A percentile compares a stretch with the other conserved stretches of the same genome.
phyloP scores from a whole-genome alignment of 2,329 filamentous ascomycete genomes.

The Massarina eburnea region DNA sequence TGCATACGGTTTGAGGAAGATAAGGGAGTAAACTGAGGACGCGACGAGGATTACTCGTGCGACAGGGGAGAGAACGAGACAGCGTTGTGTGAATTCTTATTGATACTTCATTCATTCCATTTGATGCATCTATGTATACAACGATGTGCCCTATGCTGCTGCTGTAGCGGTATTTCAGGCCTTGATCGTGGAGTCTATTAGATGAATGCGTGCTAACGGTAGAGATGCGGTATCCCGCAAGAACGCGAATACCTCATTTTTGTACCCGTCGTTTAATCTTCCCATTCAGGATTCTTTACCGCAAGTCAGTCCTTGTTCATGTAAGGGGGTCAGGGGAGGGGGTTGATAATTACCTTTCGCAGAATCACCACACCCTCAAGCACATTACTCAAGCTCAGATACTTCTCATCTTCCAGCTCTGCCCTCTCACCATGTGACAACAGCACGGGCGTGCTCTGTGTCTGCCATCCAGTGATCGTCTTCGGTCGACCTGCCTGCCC shows the following conservation, averaged over 20 bases:
- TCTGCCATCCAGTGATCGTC: conserved; percentile 99
- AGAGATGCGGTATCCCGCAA: not conserved
- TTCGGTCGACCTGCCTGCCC: conserved; percentile 96
- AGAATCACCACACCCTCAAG: conserved; percentile 95
- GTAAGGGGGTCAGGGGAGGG: not conserved
- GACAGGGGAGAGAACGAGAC: no score
- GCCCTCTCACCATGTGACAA: conserved; percentile 93
- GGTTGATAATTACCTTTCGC: conserved; percentile 73
- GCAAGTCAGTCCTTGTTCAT: conserved; percentile 13
- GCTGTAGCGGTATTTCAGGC: conserved; percentile 5
- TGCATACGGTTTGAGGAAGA: no score
- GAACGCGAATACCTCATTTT: not conserved
- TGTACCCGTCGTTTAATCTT: conserved; percentile 34
- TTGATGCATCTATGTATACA: conserved; percentile 34
- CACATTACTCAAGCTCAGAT: conserved; percentile 86
- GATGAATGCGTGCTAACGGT: conserved; percentile 13
- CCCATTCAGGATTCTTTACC: conserved; percentile 50
- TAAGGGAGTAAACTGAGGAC: no score
- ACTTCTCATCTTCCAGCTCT: conserved; percentile 96
- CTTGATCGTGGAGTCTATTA: conserved; percentile 30
- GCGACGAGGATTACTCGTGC: no score
- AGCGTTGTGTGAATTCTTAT: not conserved
- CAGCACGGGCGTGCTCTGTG: conserved; percentile 96
- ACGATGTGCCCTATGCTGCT: conserved; percentile 16
- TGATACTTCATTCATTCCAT: conserved; percentile 27